A percentile compares a stretch with the other conserved stretches of the same genome.
These are phyloP conservation scores for Ophiocordyceps camponoti-saundersi DNA, from an alignment of 2,329 filamentous ascomycete genomes.

Conservation along the genomic window DNA sequence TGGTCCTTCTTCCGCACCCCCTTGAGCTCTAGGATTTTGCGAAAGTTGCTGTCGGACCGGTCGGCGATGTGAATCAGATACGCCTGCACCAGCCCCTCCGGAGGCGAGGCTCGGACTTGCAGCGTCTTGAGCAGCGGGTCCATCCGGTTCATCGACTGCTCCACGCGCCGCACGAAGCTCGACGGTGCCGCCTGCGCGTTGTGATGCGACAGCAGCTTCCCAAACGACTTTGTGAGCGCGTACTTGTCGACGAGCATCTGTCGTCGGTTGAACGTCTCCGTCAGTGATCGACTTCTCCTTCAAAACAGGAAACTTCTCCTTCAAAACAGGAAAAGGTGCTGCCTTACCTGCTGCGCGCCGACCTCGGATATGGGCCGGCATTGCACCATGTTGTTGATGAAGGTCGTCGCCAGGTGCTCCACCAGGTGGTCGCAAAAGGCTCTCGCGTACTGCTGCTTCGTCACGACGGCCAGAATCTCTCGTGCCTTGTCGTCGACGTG, in stretches of 20 bases:
- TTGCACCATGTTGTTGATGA: constrained; percentile 70
- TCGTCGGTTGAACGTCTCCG: not conserved
- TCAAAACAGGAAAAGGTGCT: not conserved
- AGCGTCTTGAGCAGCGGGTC: constrained; percentile 91
- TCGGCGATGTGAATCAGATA: constrained; percentile 96
- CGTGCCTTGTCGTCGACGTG: constrained; percentile 54
- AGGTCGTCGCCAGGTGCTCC: constrained; percentile 64
- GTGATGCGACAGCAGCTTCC: constrained; percentile 51
- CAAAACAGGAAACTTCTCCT: not conserved
- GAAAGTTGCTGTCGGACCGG: constrained; percentile 85
- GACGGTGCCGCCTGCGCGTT: constrained; percentile 28
- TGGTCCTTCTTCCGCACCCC: constrained; percentile 79
- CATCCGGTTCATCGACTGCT: constrained; percentile 66
- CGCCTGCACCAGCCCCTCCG: constrained; percentile 87
- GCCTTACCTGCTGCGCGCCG: constrained; percentile 67
- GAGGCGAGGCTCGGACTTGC: constrained; percentile 79
- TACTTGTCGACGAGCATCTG: constrained; percentile 95
- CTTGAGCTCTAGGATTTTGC: constrained; percentile 89
- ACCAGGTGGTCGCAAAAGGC: constrained; percentile 95
- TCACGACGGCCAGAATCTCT: constrained; percentile 60
- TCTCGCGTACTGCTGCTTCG: constrained; percentile 84
- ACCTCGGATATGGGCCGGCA: constrained; percentile 86
- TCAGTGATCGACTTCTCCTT: not conserved
- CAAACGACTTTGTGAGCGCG: constrained; percentile 64
- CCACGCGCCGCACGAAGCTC: constrained; percentile 73